A percentile compares a stretch with the other conserved stretches of the same genome.
Conservation (phyloP, 1,284 basidiomycete genomes). For the Xanthoconium separans region DNA sequence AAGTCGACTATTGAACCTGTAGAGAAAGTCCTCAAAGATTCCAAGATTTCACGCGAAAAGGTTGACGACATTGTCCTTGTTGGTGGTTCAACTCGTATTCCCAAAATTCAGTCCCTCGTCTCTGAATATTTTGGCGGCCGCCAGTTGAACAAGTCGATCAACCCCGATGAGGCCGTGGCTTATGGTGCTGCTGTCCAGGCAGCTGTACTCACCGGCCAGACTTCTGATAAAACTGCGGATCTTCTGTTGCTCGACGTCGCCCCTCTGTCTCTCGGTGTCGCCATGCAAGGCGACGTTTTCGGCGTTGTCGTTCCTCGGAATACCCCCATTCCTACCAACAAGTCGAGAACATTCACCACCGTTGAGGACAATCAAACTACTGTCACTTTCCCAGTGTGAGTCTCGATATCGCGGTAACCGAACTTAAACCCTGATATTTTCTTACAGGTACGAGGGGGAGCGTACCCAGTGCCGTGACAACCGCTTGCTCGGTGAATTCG, state of each 20-base stretch:
- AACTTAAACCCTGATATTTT: conserved; percentile 8
- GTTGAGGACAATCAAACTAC: conserved; percentile 99
- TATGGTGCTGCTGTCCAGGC: conserved; percentile 98
- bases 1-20: conserved; percentile 98
- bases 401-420: conserved; percentile 4
- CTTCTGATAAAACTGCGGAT: conserved; percentile 94
- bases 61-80: conserved; percentile 99
- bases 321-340: conserved; percentile 97
- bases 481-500: conserved; percentile 95
- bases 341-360: conserved; percentile 94
- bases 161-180: conserved; percentile 93
- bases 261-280: conserved; percentile 95
- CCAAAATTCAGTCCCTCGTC: conserved; percentile 97
- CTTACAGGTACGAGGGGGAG: conserved; percentile 86
- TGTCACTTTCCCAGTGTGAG: conserved; percentile 94
- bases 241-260: conserved; percentile 95
- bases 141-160: conserved; percentile 98
- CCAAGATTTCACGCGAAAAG: conserved; percentile 96
- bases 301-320: conserved; percentile 96
- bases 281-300: conserved; percentile 98
- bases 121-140: conserved; percentile 98
- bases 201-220: conserved; percentile 93
- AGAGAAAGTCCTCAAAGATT: conserved; percentile 98
- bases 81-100: conserved; percentile 99
- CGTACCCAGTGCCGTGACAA: conserved; percentile 97